Evolutionary conservation across 495 filamentous ascomycete species (phyloP).

Genomic region (Neurospora sp.): DNA sequence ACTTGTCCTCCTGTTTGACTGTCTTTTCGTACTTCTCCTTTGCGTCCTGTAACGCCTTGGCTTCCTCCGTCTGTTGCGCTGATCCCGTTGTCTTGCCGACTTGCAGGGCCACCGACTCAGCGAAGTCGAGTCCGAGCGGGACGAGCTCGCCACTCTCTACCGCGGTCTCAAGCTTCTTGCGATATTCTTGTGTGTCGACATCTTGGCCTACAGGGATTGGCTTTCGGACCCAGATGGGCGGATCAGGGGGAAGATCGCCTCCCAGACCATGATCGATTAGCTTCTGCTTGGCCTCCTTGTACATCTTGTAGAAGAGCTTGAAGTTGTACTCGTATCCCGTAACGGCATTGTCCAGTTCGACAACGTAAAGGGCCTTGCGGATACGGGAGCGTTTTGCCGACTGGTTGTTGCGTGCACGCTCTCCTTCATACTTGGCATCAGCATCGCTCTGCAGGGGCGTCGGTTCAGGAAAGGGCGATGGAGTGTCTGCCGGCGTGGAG

Average conservation of each 20-base stretch:
- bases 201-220: not conserved
- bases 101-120: not conserved
- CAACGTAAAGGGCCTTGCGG: slow-evolving; percentile 1
- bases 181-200: not conserved
- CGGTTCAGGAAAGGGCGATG: not conserved
- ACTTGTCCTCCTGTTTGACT: not conserved
- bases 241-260: not conserved
- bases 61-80: not conserved
- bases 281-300: not conserved
- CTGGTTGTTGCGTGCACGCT: slow-evolving; percentile 2
- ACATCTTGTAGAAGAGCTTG: not conserved
- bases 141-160: not conserved
- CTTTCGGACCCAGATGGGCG: not conserved
- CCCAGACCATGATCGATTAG: not conserved
- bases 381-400: slow-evolving; percentile 2
- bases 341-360: slow-evolving; percentile 4
- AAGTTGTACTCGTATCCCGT: not conserved
- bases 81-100: not conserved
- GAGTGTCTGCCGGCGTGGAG: not conserved
- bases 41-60: not conserved
- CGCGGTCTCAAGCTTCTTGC: not conserved
- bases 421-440: not conserved
- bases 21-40: not conserved
- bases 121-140: slow-evolving; percentile 1
- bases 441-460: not conserved